Base-by-base conservation (phyloP, 2,329 filamentous ascomycete species). In the Aciculosporium take region DNA sequence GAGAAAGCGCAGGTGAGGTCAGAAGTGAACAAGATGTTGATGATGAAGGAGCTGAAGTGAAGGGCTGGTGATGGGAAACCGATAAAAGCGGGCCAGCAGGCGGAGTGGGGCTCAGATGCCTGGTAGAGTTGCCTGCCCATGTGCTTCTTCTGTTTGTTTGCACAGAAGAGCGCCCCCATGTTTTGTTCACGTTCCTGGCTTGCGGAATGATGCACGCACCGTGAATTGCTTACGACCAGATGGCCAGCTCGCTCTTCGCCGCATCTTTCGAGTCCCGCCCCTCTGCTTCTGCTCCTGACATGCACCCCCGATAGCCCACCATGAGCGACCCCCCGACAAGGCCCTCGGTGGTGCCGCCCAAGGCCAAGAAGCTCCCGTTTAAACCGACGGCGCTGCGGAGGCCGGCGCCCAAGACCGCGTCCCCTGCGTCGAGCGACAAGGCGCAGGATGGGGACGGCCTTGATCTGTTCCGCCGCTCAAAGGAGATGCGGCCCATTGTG, bases 401-500 rank as follows among this genome's bases (percentile, higher is more conserved):
- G 30, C 52, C 53, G 33, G 50, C 55, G 2, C 48, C 46, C 20
- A 41, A 36, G 40, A 25, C 28, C 2, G 42, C 2, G 42, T 50
- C 3, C 42, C 46, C 6, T 24, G 37, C 15, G 21, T 25, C 15
- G 36, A 44, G 49, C 7, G 46, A 52, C 1, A 47, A 51, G 9
- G 27, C 24, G 6, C 18, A 39, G n/a, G 52, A 56, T 8, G 55
- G 56, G 13, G 56, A 65, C 30, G 60, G 53, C 2, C 58, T 76
- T 9, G 59, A 58, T 2, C 56, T 76, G 5, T 76, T 76, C 47
- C 62, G 65, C 32, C 67, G 68, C 5, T 61, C 67, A 10, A 67
- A 66, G 46, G 61, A 67, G 43, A 71, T 72, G 52, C 70, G 68
- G 39, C 61, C 65, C 5, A 58, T 62, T 28, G 52, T 67, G 25